Conservation (phyloP, 805 yeast species). For the Maudiozyma saulgeensis region DNA sequence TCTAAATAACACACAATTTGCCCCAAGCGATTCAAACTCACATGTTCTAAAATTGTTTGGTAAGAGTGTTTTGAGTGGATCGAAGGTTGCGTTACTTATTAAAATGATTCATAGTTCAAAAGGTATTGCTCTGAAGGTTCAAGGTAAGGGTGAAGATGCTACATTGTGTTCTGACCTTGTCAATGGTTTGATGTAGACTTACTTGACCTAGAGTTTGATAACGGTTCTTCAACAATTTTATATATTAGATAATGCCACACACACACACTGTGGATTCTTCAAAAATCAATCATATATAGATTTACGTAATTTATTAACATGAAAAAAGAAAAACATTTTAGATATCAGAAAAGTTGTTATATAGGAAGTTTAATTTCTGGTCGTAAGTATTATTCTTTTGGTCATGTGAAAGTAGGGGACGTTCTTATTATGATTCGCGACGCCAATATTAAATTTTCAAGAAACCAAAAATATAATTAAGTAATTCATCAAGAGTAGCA, state of each 20-base stretch:
- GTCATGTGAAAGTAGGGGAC: too few relatives aligned
- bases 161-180: slow-evolving; percentile 22
- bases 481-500: too few relatives aligned
- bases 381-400: too few relatives aligned
- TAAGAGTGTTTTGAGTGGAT: slow-evolving; percentile 39
- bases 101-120: slow-evolving; percentile 46
- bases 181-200: slow-evolving; percentile 19
- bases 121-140: slow-evolving; percentile 45
- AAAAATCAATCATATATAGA: slow-evolving; percentile 47
- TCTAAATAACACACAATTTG: slow-evolving; percentile 60
- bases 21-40: slow-evolving; percentile 42
- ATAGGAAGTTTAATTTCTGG: too few relatives aligned
- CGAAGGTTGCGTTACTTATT: slow-evolving; percentile 40
- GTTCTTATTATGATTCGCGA: too few relatives aligned
- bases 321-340: not conserved
- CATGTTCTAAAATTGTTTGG: slow-evolving; percentile 80
- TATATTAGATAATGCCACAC: too few relatives aligned
- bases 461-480: too few relatives aligned
- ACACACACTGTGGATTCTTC: too few relatives aligned
- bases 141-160: slow-evolving; percentile 47
- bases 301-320: not conserved
- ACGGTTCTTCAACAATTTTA: slow-evolving; percentile 75
- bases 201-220: not conserved
- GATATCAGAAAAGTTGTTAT: too few relatives aligned
- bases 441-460: too few relatives aligned